Evolutionary conservation across 192 early-diverging fungal genomes (phyloP).

Genomic region (Gaertneriomyces semiglobifer): DNA sequence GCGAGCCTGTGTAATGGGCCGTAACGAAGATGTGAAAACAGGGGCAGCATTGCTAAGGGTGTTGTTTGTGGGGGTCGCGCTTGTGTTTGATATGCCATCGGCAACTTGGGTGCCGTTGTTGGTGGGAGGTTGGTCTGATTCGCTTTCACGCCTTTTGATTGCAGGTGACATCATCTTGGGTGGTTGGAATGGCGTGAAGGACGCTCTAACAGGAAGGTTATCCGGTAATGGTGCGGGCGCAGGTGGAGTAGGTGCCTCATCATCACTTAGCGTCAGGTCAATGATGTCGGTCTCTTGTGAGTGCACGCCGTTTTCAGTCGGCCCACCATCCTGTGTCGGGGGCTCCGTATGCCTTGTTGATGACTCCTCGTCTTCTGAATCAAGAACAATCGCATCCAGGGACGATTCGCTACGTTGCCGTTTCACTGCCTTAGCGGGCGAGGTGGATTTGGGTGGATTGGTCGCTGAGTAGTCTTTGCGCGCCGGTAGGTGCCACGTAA

Average conservation of each 20-base stretch:
- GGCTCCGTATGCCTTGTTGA: background rate
- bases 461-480: background rate
- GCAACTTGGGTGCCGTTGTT: too few relatives aligned
- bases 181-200: too few relatives aligned
- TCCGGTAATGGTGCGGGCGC: background rate
- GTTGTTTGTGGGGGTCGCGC: too few relatives aligned
- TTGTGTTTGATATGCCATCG: too few relatives aligned
- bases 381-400: background rate
- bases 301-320: background rate
- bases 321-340: too few relatives aligned
- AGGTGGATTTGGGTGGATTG: conserved; percentile 1
- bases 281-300: conserved; percentile 43
- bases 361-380: conserved; percentile 10
- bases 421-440: background rate
- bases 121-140: too few relatives aligned
- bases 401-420: background rate
- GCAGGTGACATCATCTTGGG: too few relatives aligned
- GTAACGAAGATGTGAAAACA: too few relatives aligned
- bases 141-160: too few relatives aligned
- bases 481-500: conserved; percentile 7
- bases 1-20: too few relatives aligned
- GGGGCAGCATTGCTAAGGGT: too few relatives aligned
- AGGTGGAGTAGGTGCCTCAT: conserved; percentile 4
- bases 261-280: conserved; percentile 56
- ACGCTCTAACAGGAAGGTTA: too few relatives aligned